These are phyloP conservation scores for Erythrophleum fordii DNA, from an alignment of 306 rosid species.

Conservation along the genomic window DNA sequence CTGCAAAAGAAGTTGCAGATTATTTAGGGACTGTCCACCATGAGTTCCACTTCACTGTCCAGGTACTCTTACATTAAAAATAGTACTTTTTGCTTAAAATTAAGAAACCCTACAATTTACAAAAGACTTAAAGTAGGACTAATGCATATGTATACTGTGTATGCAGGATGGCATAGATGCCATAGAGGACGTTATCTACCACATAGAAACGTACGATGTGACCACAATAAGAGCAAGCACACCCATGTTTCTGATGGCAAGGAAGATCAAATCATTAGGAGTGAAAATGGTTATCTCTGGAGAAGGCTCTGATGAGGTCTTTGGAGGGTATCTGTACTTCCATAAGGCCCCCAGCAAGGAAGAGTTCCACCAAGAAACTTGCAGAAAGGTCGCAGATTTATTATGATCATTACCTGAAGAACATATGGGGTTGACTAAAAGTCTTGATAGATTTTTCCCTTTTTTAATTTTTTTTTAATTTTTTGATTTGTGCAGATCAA, in stretches of 20 bases:
- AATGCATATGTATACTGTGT: slow-evolving; percentile 14
- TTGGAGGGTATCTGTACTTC: slow-evolving; percentile 89
- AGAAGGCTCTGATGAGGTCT: slow-evolving; percentile 91
- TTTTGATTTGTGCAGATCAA: slow-evolving; percentile 58
- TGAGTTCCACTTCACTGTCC: slow-evolving; percentile 77
- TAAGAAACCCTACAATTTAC: not conserved
- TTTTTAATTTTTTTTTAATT: not conserved
- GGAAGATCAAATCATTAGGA: slow-evolving; percentile 82
- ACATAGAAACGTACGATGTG: slow-evolving; percentile 83
- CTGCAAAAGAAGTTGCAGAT: slow-evolving; percentile 86
- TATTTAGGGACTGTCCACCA: slow-evolving; percentile 86
- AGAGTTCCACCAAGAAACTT: slow-evolving; percentile 85
- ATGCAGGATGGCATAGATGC: slow-evolving; percentile 88
- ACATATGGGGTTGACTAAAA: not conserved
- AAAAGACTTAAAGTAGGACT: slow-evolving; percentile 1
- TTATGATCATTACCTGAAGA: slow-evolving; percentile 6
- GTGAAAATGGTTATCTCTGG: slow-evolving; percentile 90
- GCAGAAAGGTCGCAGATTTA: slow-evolving; percentile 65
- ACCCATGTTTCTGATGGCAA: slow-evolving; percentile 90
- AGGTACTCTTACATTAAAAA: slow-evolving; percentile 49
- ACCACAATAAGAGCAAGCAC: slow-evolving; percentile 85
- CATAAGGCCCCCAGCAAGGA: slow-evolving; percentile 94
- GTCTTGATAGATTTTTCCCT: not conserved
- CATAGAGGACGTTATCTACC: slow-evolving; percentile 84
- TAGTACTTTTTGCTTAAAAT: not conserved